Percentiles rank a stretch among this genome's conserved stretches.
phyloP scores from a whole-genome alignment of 805 yeast genomes.

The Kluyveromyces aestuarii region DNA sequence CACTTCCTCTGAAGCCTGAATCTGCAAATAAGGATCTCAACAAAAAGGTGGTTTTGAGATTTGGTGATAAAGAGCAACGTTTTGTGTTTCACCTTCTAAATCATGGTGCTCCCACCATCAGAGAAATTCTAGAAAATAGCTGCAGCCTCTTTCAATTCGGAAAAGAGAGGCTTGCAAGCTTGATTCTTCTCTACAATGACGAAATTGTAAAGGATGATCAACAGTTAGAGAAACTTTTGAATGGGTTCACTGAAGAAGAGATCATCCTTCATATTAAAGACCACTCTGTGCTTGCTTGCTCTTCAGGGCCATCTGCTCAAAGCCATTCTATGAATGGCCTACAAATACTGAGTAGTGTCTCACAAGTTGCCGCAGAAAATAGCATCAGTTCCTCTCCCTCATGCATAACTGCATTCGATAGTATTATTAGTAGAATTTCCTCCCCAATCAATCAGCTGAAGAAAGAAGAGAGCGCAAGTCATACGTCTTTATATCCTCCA shows the following conservation, averaged over 20 bases:
- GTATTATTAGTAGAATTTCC: slow-evolving; percentile 13
- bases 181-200: slow-evolving; percentile 16
- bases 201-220: slow-evolving; percentile 34
- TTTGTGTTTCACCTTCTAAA: slow-evolving; percentile 56
- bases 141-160: slow-evolving; percentile 56
- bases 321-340: slow-evolving; percentile 14
- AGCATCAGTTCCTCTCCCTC: slow-evolving; percentile 3
- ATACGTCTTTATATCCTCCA: neutral
- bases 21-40: slow-evolving; percentile 28
- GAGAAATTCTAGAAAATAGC: slow-evolving; percentile 74
- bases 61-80: slow-evolving; percentile 45
- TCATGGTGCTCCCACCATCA: slow-evolving; percentile 71
- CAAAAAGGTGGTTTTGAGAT: slow-evolving; percentile 39
- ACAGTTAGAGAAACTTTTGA: slow-evolving; percentile 40
- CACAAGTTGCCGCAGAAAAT: slow-evolving; percentile 6
- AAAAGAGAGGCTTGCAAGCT: slow-evolving; percentile 3
- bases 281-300: neutral
- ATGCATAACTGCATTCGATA: slow-evolving; percentile 12
- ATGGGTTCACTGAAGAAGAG: slow-evolving; percentile 24
- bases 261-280: slow-evolving; percentile 35
- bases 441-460: slow-evolving; percentile 5
- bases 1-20: slow-evolving; percentile 29
- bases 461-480: neutral
- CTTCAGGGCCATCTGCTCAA: slow-evolving; percentile 2
- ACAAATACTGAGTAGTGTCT: slow-evolving; percentile 23